Percentiles rank a stretch among this genome's conserved stretches.
Evolutionary conservation across 306 rosid genomes (phyloP).

Genomic region (Cicer pinnatifidum): DNA sequence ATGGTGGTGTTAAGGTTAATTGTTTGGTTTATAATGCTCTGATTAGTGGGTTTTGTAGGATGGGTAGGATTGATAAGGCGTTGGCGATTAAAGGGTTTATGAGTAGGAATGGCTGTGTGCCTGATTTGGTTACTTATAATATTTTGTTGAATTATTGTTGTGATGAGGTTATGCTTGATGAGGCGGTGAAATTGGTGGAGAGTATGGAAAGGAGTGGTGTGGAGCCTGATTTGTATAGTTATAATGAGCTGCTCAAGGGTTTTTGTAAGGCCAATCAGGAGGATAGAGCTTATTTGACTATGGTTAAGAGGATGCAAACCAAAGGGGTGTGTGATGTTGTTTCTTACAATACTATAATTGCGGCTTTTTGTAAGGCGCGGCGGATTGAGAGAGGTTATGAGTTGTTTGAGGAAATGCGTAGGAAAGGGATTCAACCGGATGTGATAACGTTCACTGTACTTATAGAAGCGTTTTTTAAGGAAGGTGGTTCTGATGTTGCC

Average conservation of each 20-base stretch:
- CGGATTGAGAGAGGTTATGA: constrained; percentile 66
- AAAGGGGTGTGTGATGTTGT: constrained; percentile 74
- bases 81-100: constrained; percentile 68
- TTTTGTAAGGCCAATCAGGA: constrained; percentile 65
- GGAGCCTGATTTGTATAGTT: constrained; percentile 78
- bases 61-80: constrained; percentile 73
- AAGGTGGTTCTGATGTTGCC: constrained; percentile 64
- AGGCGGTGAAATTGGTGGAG: constrained; percentile 65
- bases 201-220: constrained; percentile 71
- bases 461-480: constrained; percentile 68
- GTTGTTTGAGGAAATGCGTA: constrained; percentile 75
- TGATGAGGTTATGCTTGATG: constrained; percentile 68
- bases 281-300: constrained; percentile 70
- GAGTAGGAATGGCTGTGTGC: constrained; percentile 68
- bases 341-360: constrained; percentile 78
- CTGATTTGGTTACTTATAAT: constrained; percentile 88
- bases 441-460: constrained; percentile 81
- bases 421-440: constrained; percentile 73
- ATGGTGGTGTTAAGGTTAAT: constrained; percentile 58
- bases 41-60: constrained; percentile 76
- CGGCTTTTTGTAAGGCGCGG: constrained; percentile 62
- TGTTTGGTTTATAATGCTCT: constrained; percentile 69
- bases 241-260: constrained; percentile 76
- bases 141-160: constrained; percentile 81
- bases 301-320: constrained; percentile 69